Base-by-base conservation (phyloP, 2,329 filamentous ascomycete species). In the Cercospora canescens region DNA sequence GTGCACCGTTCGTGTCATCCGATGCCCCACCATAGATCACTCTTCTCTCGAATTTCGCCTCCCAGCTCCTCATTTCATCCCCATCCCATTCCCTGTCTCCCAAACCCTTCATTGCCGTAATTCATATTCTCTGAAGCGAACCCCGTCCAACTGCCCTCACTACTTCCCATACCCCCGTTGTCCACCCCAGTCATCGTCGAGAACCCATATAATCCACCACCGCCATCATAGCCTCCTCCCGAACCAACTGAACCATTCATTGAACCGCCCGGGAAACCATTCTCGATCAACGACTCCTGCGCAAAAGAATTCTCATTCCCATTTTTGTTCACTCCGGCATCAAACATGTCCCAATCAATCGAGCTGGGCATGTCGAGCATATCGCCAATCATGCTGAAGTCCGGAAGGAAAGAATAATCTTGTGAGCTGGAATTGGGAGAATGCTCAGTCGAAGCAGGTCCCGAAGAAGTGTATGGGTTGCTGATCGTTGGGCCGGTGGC, bases 341-440 rank as follows among this genome's bases (percentile, higher is more conserved):
- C 71, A 58, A 71, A 75, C 64, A 71, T 71, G 60, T 76, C 73
- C 75, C 75, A 77, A 52, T 77, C 70, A n/a, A 77, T 69, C 24
- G 72, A 68, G 24, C 54, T 64, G 3, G 67, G 62, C 24, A 71
- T 60, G 52, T 76, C 74, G 34, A 77, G 70, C 73, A 77, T 76
- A 37, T 74, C 68, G 34, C 70, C 74, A 8, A 77, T 72, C 37
- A 71, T 69, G 26, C 69, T 68, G 58, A 74, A 74, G 41, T 76
- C 75, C 6, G 68, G 41, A 5, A 55, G 34, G 18, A 32, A n/a
- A 30, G 62, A 45, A 34, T 37, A 54, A 3, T 64, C 21, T 28
- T 61, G 45, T 6, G 59, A 60, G 14, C 41, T 63, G 16, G 65
- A 56, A 41, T 69, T 69, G 21, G 67, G 62, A 4, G 41, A 63